Conservation (phyloP, 1,284 basidiomycete genomes). For the Singerocomus rubriflavus region DNA sequence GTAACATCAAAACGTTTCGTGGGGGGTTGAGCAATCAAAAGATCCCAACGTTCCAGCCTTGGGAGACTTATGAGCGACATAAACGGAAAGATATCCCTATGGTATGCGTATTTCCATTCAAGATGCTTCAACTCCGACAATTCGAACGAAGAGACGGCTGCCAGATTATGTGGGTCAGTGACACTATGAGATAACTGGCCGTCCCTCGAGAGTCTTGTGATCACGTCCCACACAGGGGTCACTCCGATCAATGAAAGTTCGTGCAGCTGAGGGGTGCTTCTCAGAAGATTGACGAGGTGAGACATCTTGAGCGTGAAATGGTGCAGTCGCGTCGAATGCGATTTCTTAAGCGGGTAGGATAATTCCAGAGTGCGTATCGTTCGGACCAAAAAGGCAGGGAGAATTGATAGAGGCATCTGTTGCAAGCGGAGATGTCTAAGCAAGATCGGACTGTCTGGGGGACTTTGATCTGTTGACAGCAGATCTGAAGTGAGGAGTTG, state of each 20-base stretch:
- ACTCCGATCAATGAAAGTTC: slow-evolving; percentile 42
- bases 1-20: slow-evolving; percentile 28
- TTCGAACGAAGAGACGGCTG: slow-evolving; percentile 23
- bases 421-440: slow-evolving; percentile 40
- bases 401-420: slow-evolving; percentile 38
- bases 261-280: slow-evolving; percentile 38
- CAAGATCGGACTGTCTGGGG: slow-evolving; percentile 7
- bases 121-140: slow-evolving; percentile 24
- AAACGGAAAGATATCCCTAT: slow-evolving; percentile 31
- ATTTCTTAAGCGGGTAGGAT: slow-evolving; percentile 34
- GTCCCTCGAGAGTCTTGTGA: slow-evolving; percentile 16
- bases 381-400: slow-evolving; percentile 35
- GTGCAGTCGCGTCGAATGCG: slow-evolving; percentile 17
- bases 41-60: slow-evolving; percentile 31
- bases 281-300: slow-evolving; percentile 36
- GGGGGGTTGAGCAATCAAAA: slow-evolving; percentile 29
- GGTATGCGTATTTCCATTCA: slow-evolving; percentile 31
- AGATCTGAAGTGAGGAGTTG: slow-evolving; percentile 26
- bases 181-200: slow-evolving; percentile 7
- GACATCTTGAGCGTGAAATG: slow-evolving; percentile 36
- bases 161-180: slow-evolving; percentile 4
- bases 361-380: slow-evolving; percentile 42
- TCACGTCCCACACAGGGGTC: slow-evolving; percentile 39
- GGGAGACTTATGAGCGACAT: slow-evolving; percentile 32
- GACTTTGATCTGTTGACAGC: slow-evolving; percentile 13